Evolutionary conservation across 2,329 filamentous ascomycete species (phyloP).

Genomic region (Thelonectria discophora): DNA sequence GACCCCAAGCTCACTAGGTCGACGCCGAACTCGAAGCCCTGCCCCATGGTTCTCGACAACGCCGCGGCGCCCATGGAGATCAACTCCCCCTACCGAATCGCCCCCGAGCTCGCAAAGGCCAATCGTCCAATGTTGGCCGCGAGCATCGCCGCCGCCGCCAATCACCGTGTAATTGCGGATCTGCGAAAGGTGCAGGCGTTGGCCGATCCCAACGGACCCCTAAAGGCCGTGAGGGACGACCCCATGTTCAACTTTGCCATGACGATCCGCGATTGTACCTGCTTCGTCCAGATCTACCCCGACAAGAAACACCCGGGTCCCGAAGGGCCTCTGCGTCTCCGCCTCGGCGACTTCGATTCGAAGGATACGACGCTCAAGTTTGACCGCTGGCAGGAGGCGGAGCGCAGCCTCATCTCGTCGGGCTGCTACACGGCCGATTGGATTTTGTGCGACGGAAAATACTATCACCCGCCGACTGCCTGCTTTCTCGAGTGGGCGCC

Average conservation of each 20-base stretch:
- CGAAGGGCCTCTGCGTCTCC: slow-evolving; percentile 57
- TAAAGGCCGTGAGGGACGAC: slow-evolving; percentile 52
- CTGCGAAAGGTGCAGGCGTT: slow-evolving; percentile 51
- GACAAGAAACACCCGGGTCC: slow-evolving; percentile 27
- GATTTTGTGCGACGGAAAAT: slow-evolving; percentile 46
- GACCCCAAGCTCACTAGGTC: slow-evolving; percentile 47
- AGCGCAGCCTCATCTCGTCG: slow-evolving; percentile 68
- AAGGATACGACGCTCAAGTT: slow-evolving; percentile 75
- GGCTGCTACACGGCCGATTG: slow-evolving; percentile 72
- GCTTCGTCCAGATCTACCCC: slow-evolving; percentile 69
- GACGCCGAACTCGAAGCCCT: slow-evolving; percentile 59
- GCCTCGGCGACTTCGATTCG: slow-evolving; percentile 80
- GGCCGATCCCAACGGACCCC: slow-evolving; percentile 55
- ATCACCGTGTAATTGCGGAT: slow-evolving; percentile 48
- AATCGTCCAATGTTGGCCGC: slow-evolving; percentile 41
- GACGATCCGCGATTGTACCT: slow-evolving; percentile 82
- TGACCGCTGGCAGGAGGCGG: slow-evolving; percentile 72
- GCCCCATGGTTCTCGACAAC: slow-evolving; percentile 71
- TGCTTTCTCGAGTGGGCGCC: slow-evolving; percentile 47
- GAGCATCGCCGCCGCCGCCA: slow-evolving; percentile 43
- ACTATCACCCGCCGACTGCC: slow-evolving; percentile 49
- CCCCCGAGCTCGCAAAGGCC: slow-evolving; percentile 44
- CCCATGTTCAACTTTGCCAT: slow-evolving; percentile 73
- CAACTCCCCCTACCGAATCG: slow-evolving; percentile 53
- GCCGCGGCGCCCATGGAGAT: slow-evolving; percentile 55